Conservation (phyloP, 352 stramenopile genomes). For the Peronospora belbahrii region DNA sequence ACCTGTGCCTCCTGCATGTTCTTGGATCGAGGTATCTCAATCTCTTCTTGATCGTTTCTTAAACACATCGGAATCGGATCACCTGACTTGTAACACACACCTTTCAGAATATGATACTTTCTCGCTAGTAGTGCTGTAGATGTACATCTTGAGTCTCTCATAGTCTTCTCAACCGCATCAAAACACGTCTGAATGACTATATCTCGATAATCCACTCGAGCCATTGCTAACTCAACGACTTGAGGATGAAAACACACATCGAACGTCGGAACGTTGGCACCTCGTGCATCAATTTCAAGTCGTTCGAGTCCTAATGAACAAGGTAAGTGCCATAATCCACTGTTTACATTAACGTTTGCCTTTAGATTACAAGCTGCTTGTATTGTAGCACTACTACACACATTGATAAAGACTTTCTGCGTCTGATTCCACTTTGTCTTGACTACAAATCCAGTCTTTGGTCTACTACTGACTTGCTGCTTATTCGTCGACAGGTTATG, state of each 20-base stretch:
- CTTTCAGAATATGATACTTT: constrained; percentile 80
- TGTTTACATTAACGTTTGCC: constrained; percentile 18
- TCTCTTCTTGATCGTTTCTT: constrained; percentile 5
- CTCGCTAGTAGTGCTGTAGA: constrained; percentile 17
- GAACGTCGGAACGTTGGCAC: constrained; percentile 63
- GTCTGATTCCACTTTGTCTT: constrained; percentile 64
- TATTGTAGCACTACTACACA: constrained; percentile 85
- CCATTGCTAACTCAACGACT: constrained; percentile 60
- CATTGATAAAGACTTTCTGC: constrained; percentile 91
- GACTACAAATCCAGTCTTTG: constrained; percentile 81
- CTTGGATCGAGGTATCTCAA: constrained; percentile 3
- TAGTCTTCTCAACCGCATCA: constrained; percentile 62
- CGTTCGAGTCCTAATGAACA: constrained; percentile 87
- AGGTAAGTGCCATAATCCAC: constrained; percentile 84
- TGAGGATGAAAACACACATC: constrained; percentile 90
- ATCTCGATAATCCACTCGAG: constrained; percentile 60
- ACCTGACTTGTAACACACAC: constrained; percentile 81
- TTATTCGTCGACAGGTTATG: constrained; percentile 85
- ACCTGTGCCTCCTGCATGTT: neutral
- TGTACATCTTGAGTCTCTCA: constrained; percentile 37
- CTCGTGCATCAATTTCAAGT: constrained; percentile 85
- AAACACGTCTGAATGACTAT: constrained; percentile 86
- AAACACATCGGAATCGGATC: constrained; percentile 72
- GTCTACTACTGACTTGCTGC: constrained; percentile 5
- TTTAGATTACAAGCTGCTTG: constrained; percentile 58